Base-by-base conservation (phyloP, 805 yeast species). In the Lipomyces orientalis region DNA sequence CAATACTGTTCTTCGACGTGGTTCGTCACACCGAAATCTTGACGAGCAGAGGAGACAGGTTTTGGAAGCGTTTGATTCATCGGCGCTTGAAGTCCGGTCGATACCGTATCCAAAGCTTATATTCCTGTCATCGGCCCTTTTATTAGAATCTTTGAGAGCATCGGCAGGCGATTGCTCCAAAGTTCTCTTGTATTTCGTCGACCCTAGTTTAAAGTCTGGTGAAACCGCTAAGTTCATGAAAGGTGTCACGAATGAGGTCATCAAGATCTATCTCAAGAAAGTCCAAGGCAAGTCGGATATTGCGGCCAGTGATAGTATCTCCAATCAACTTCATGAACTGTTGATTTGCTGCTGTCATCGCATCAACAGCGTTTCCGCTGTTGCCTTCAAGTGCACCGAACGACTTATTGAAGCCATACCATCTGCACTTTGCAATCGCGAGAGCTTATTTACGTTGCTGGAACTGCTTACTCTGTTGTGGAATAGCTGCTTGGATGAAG, bases 1-100 rank as follows among this genome's bases (percentile, higher is more conserved):
- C 81, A 95, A 95, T 76, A 89, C 97, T 0, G 92, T 95, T 35
- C 82, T 95, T 62, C 86, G 97, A 75, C 85, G 98, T 69, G 97
- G 97, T 14, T 88, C 97, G 0, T 90, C 97, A 1, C 90, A 90
- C 73, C 88, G 87, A 65, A 90, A 90, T 68, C 87, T 90, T 59
- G 90, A 87, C 76, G 86, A 88, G 67, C 97, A 93, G 76, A 87
- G 87, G 65, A 88, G 84, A 62, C 83, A 85, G 31, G 80, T 90
- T 62, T 83, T 85, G 25, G 68, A 67, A 10, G 66, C 73, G 3
- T 60, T 69, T 25, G 83, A 70, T 6, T 70, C 75, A 43, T 87
- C 85, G 65, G 77, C 88, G 2, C 79, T 85, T 43, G 88, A 86
- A 71, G 77, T 84, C 74, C 83, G 84, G 70, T 76, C 81, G 61